Base-by-base conservation (phyloP, 2,329 filamentous ascomycete genomes). In the Cladosporium sp. region DNA sequence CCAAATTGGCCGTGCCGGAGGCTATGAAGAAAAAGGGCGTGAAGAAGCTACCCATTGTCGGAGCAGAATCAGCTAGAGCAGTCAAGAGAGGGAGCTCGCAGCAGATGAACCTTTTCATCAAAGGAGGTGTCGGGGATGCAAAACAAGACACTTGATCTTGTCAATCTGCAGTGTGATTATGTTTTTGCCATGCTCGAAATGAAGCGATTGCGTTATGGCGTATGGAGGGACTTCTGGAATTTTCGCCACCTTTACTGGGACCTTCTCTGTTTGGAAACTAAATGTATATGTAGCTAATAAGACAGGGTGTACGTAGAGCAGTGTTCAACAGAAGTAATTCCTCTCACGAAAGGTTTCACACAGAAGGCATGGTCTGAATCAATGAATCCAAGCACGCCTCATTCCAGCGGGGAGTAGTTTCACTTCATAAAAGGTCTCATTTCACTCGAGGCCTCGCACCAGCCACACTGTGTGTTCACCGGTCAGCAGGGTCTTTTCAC, bases 1-100 rank as follows among this genome's bases (percentile, higher is more conserved):
- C 84, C n/a, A 84, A 85, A 65, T 33, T 63, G 8, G 69, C 80
- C 1, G 79, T 87, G 23, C 83, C 84, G 0, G 75, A 80, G 46
- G 74, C 78, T 11, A 78, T 80, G 44, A 80, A 78, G 75, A 77
- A 78, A 66, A 73, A 74, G 29, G 80, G 82, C 2, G 76, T 83
- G 7, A 78, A 83, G 70, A 76, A 78, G 73, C 68, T 84, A 71
- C 82, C 82, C 0, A 77, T 83, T 6, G 76, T 78, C 35, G 81
- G 82, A 16, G 78, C 75, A 31, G 82, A 83, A 70, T 74, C 74
- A 5, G 81, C 82, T 61, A 76, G 80, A 67, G 82, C 81, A 70
- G 77, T 82, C n/a, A 78, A 81, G 67, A 72, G 77, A 66, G 78
- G 80, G 35, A 78, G 80, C 63, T 77, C 76, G 64, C 77, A 77